Percentiles rank a stretch among this genome's conserved stretches.
These are phyloP conservation scores for Maudiozyma turicensis DNA, from an alignment of 805 yeast species.

Conservation along the genomic window DNA sequence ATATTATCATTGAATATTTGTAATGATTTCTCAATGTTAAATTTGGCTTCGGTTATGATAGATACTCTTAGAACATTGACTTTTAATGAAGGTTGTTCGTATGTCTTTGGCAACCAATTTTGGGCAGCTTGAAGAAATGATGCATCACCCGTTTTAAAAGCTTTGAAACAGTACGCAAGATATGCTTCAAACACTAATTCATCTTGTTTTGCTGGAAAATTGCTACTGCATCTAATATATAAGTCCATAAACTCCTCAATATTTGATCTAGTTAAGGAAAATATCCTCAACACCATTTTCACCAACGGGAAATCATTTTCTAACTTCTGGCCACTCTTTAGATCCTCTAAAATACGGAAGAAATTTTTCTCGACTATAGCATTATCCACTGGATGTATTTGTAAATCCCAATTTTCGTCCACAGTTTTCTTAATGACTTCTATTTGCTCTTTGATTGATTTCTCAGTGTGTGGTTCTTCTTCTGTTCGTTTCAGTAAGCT, in stretches of 20 bases:
- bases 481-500: conserved; percentile 3
- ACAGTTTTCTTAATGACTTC: conserved; percentile 2
- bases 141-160: conserved; percentile 27
- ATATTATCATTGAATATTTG: conserved; percentile 40
- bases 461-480: conserved; percentile 9
- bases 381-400: neutral
- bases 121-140: conserved; percentile 32
- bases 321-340: conserved; percentile 30
- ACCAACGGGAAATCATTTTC: conserved; percentile 20
- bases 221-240: conserved; percentile 33
- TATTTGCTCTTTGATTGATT: conserved; percentile 2
- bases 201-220: conserved; percentile 33
- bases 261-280: conserved; percentile 14
- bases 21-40: conserved; percentile 33
- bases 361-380: conserved; percentile 5
- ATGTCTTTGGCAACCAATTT: conserved; percentile 22
- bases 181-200: conserved; percentile 34
- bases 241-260: conserved; percentile 28
- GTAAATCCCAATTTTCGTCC: conserved; percentile 1
- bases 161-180: conserved; percentile 33
- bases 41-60: conserved; percentile 34
- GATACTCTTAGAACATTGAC: conserved; percentile 32
- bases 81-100: conserved; percentile 18
- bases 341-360: conserved; percentile 13
- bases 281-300: conserved; percentile 11